These are phyloP conservation scores for Entrophospora sp. DNA, from an alignment of 192 early-diverging fungal species.

Conservation along the genomic window DNA sequence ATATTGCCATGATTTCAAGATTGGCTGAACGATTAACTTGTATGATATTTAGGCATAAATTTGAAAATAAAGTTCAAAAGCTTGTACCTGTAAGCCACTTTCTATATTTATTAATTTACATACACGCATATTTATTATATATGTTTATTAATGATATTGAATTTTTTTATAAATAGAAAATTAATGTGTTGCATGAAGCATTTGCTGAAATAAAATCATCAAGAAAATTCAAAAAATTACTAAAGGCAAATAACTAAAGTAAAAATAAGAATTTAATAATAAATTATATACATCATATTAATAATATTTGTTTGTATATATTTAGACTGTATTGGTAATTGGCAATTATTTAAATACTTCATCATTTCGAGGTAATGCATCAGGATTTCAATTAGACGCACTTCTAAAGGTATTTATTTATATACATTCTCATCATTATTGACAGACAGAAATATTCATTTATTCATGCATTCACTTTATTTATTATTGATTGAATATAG, in stretches of 20 bases:
- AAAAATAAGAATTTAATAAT: background rate
- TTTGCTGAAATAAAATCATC: constrained; percentile 39
- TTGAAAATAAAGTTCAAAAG: constrained; percentile 42
- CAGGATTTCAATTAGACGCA: constrained; percentile 46
- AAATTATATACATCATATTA: background rate
- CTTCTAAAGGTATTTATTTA: constrained; percentile 39
- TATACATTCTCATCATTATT: background rate
- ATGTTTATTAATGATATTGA: background rate
- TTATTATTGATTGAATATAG: constrained; percentile 21
- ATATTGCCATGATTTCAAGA: constrained; percentile 42
- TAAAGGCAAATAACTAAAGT: constrained; percentile 33
- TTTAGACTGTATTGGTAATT: constrained; percentile 43
- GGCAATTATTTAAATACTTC: constrained; percentile 47
- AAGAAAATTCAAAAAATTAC: constrained; percentile 32
- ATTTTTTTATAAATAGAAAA: constrained; percentile 34
- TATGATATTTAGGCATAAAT: constrained; percentile 45
- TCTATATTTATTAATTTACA: too few species aligned
- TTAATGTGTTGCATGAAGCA: constrained; percentile 38
- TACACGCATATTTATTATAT: background rate
- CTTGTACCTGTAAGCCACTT: constrained; percentile 36
- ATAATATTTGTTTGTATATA: background rate
- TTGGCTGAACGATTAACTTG: constrained; percentile 40
- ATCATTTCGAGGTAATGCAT: constrained; percentile 48
- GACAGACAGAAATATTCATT: background rate
- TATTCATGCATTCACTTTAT: too few species aligned